phyloP scores from a whole-genome alignment of 208 protist species.

The Leishmania guyanensis region DNA sequence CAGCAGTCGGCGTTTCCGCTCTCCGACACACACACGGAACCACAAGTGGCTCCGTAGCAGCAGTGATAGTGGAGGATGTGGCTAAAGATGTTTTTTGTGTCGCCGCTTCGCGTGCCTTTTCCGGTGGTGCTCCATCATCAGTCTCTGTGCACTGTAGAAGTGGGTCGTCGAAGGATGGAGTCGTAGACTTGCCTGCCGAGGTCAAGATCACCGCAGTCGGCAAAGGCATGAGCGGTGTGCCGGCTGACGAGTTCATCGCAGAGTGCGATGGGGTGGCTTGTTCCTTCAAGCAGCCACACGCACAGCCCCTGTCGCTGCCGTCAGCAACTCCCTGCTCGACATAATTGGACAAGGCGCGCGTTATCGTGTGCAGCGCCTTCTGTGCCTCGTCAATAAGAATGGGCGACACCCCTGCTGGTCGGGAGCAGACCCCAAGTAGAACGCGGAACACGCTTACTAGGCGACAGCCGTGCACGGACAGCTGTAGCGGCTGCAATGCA shows the following conservation, averaged over 20 bases:
- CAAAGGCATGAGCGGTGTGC: conserved; percentile 24
- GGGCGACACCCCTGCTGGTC: conserved; percentile 32
- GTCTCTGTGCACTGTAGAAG: neutral
- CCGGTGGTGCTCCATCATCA: conserved; percentile 3
- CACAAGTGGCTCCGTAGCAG: neutral
- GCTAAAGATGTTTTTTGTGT: neutral
- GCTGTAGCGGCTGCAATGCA: conserved; percentile 34
- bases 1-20: neutral
- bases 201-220: neutral
- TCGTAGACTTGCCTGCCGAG: neutral
- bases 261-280: conserved; percentile 5
- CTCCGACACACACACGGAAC: neutral
- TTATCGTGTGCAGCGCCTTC: conserved; percentile 49
- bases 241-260: conserved; percentile 4
- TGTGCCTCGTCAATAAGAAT: conserved; percentile 53
- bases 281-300: neutral
- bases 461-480: conserved; percentile 45
- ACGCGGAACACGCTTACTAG: conserved; percentile 51
- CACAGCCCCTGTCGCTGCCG: neutral
- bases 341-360: conserved; percentile 62
- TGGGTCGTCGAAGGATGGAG: conserved; percentile 5
- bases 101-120: neutral
- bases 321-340: conserved; percentile 34
- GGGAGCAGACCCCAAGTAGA: conserved; percentile 53
- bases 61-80: neutral